Conservation (phyloP, 2,329 filamentous ascomycete species). For the Xylaria sp. region DNA sequence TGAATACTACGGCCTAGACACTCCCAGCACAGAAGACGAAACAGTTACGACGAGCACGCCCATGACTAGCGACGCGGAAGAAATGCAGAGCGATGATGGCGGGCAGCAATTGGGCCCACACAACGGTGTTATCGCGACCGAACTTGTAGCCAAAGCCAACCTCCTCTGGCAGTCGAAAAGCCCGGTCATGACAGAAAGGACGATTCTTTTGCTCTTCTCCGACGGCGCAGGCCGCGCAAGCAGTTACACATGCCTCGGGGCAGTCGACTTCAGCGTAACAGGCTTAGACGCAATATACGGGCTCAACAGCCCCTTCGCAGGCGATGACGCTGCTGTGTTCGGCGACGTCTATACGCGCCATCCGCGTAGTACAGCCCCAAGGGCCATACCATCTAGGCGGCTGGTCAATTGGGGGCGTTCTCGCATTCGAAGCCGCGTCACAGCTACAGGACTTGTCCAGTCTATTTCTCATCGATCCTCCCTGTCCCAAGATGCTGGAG, state of each 20-base stretch:
- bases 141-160: slow-evolving; percentile 8
- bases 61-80: not conserved
- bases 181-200: not conserved
- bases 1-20: slow-evolving; percentile 9
- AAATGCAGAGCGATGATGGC: not conserved
- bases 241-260: slow-evolving; percentile 25
- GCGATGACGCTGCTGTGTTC: not conserved
- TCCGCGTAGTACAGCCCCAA: slow-evolving; percentile 17
- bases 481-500: slow-evolving; percentile 17
- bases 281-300: slow-evolving; percentile 23
- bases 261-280: not conserved
- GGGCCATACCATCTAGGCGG: slow-evolving; percentile 31
- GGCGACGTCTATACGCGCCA: slow-evolving; percentile 17
- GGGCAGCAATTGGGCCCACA: not conserved
- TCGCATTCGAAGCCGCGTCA: slow-evolving; percentile 28
- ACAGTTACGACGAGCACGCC: not conserved
- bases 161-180: slow-evolving; percentile 21
- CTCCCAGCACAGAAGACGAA: not conserved
- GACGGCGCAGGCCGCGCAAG: slow-evolving; percentile 27
- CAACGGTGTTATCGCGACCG: not conserved
- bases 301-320: slow-evolving; percentile 17
- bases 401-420: slow-evolving; percentile 31
- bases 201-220: slow-evolving; percentile 26
- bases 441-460: slow-evolving; percentile 17
- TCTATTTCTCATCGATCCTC: slow-evolving; percentile 33